Conservation (phyloP, 2,329 filamentous ascomycete genomes). For the Trichophyton schoenleinii region DNA sequence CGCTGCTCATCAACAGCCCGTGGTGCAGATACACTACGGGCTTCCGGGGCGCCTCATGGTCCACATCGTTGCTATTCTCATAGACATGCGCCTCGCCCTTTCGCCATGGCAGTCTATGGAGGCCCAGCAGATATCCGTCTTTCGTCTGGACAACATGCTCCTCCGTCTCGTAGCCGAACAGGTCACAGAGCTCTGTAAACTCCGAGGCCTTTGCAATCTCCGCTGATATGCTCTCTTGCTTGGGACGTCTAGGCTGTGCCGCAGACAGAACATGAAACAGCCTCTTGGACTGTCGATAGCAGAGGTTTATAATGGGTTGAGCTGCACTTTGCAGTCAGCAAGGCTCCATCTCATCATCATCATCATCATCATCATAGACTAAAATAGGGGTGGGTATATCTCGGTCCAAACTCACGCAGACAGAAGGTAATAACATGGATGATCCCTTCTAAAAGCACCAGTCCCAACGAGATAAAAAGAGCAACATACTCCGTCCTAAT, state of each 20-base stretch:
- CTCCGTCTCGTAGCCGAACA: constrained; percentile 87
- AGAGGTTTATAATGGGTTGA: constrained; percentile 65
- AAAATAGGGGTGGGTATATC: background rate
- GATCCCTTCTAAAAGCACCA: constrained; percentile 70
- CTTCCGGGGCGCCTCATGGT: constrained; percentile 55
- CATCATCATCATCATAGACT: too few species aligned
- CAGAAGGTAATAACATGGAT: constrained; percentile 79
- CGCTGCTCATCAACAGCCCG: constrained; percentile 94
- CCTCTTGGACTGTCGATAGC: constrained; percentile 67
- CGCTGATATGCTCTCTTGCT: constrained; percentile 58
- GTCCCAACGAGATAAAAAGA: constrained; percentile 66
- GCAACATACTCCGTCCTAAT: constrained; percentile 73
- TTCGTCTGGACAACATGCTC: constrained; percentile 92
- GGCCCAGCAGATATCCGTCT: constrained; percentile 82
- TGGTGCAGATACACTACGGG: constrained; percentile 90
- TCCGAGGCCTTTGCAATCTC: constrained; percentile 76
- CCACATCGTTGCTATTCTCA: constrained; percentile 46
- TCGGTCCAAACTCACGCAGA: constrained; percentile 50
- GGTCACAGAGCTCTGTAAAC: constrained; percentile 82
- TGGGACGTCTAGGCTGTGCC: constrained; percentile 50
- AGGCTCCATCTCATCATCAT: background rate
- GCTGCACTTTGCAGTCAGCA: constrained; percentile 38
- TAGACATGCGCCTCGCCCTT: constrained; percentile 67
- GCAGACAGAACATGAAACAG: constrained; percentile 70
- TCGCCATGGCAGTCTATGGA: constrained; percentile 75